Evolutionary conservation across 805 yeast species (phyloP).

Genomic region (Lachancea kluyveri): DNA sequence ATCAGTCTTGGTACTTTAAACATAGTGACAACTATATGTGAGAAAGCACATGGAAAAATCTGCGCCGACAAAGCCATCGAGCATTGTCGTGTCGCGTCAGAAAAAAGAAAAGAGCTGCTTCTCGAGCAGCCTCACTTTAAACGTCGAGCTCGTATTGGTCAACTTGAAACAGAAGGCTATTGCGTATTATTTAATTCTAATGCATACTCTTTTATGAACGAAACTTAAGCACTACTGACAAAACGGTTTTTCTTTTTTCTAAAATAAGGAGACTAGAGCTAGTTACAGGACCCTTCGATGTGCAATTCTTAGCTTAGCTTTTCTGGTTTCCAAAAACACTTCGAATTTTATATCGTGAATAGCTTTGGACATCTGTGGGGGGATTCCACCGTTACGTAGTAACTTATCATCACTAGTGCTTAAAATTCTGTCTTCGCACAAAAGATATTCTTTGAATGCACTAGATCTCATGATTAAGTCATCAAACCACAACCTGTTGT

Average conservation of each 20-base stretch:
- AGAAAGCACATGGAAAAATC: too few species aligned
- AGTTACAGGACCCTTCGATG: conserved; percentile 13
- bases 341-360: conserved; percentile 8
- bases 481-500: conserved; percentile 15
- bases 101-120: too few species aligned
- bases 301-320: conserved; percentile 14
- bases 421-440: conserved; percentile 3
- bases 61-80: too few species aligned
- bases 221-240: too few species aligned
- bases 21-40: too few species aligned
- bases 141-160: too few species aligned
- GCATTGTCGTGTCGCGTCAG: too few species aligned
- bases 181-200: too few species aligned
- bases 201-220: too few species aligned
- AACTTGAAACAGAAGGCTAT: too few species aligned
- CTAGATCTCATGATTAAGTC: conserved; percentile 13
- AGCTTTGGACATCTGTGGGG: conserved; percentile 1
- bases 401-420: background rate
- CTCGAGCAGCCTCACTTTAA: too few species aligned
- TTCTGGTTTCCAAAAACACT: conserved; percentile 12
- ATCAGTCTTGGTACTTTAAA: too few species aligned
- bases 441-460: conserved; percentile 11
- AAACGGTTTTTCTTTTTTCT: conserved; percentile 1
- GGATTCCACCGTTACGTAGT: background rate
- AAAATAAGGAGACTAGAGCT: conserved; percentile 6